Evolutionary conservation across 2,329 filamentous ascomycete species (phyloP).

Genomic region (Phaeoacremonium minimum): DNA sequence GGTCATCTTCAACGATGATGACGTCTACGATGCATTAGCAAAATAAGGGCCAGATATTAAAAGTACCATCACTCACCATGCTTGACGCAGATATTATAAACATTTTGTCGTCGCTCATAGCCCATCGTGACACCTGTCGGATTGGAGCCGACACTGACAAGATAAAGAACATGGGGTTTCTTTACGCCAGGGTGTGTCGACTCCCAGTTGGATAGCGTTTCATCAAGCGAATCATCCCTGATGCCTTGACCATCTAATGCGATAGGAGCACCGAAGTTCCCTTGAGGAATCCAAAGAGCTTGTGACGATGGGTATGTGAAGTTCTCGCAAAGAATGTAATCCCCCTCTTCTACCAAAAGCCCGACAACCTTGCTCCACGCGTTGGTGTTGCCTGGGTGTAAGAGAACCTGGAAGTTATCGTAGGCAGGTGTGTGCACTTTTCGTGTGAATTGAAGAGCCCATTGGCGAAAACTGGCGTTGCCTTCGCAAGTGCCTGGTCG

Average conservation of each 20-base stretch:
- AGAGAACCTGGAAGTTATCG: constrained; percentile 14
- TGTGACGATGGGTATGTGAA: constrained; percentile 24
- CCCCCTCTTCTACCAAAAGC: constrained; percentile 19
- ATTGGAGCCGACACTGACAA: constrained; percentile 57
- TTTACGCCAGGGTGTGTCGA: constrained; percentile 5
- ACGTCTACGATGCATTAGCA: constrained; percentile 8
- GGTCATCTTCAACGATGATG: constrained; percentile 68
- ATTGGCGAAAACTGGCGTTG: constrained; percentile 2
- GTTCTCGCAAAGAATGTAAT: constrained; percentile 22
- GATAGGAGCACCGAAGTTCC: constrained; percentile 17
- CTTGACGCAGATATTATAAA: constrained; percentile 42
- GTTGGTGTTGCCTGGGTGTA: constrained; percentile 24
- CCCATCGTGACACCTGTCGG: constrained; percentile 65
- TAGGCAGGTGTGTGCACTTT: constrained; percentile 14
- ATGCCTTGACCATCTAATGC: constrained; percentile 20
- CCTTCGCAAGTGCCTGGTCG: constrained; percentile 7
- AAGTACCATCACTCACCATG: constrained; percentile 51
- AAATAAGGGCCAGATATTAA: constrained; percentile 43
- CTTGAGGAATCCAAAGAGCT: constrained; percentile 22
- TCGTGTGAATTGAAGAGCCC: constrained; percentile 12
- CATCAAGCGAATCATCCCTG: constrained; percentile 12
- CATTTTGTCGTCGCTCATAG: constrained; percentile 47
- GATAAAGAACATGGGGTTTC: constrained; percentile 12
- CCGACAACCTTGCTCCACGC: constrained; percentile 24
- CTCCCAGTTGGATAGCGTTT: constrained; percentile 17